Evolutionary conservation across 257 asterid genomes (phyloP), one percentile per base, ranked within the genome.

Genomic region (Jasminum sambac): DNA sequence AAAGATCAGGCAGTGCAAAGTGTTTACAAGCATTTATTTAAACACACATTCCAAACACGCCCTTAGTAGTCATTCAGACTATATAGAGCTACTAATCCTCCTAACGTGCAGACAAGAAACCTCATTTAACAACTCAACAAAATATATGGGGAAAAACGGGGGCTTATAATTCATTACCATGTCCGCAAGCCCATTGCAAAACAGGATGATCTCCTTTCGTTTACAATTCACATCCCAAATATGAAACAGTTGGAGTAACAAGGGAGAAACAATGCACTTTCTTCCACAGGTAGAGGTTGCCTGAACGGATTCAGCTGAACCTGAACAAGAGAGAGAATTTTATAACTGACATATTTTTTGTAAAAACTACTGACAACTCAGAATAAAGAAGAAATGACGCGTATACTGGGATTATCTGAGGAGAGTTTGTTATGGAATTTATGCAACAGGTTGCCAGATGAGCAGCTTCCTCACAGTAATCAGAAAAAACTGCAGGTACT

Each of bases 391-490:
- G 68, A 69, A 71, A 39, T 6, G 73, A 67, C 63, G 74, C 86
- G 4, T 38, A 5, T 38, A 92, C 91, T 37, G 78, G 88, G 74
- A 94, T 80, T 60, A 77, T 76, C 46, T 82, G 88, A 74, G 83
- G 72, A 64, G 67, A 52, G 77, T 85, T 84, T 2, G 87, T 83
- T 66, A 70, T 77, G 2, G 88, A 80, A 76, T 77, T 86, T 57
- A 88, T 77, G 84, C 97, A 94, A 68, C 77, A 42, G 76, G 74
- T 80, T 5, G 96, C 96, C 76, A 91, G 82, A 85, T 77, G 75
- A 41, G 84, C 84, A 78, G 99, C 99, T 82, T 94, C 99, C 78
- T 94, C 97, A 66, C 97, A 91, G 74, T 86, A 94, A 83, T 94
- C 99, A 5, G 99, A 86, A 74, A 94, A 94, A 70, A 94, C 69